Evolutionary conservation across 768 basidiomycete species (phyloP).

Genomic region (Boletus subcaerulescens): DNA sequence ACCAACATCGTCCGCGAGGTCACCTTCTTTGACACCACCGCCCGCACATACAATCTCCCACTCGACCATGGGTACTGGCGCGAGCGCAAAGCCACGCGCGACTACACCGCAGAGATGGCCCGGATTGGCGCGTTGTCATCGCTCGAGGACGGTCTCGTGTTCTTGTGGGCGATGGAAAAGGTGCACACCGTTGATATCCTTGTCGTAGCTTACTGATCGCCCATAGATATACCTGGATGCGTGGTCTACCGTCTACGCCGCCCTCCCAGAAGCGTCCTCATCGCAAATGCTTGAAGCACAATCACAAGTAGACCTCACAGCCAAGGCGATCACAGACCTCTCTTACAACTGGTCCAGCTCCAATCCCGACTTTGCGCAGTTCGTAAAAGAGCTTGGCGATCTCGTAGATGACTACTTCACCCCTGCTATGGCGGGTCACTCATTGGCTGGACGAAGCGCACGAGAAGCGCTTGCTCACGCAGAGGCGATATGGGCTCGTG

Average conservation of each 20-base stretch:
- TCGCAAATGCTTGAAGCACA: background rate
- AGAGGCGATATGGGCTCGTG: constrained; percentile 54
- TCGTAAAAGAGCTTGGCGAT: constrained; percentile 48
- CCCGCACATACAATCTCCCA: constrained; percentile 42
- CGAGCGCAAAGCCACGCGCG: constrained; percentile 58
- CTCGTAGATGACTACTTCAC: constrained; percentile 42
- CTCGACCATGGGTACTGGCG: constrained; percentile 39
- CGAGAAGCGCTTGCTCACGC: constrained; percentile 29
- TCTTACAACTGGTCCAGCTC: constrained; percentile 57
- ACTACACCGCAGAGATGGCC: constrained; percentile 72
- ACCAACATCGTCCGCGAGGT: constrained; percentile 57
- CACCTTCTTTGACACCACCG: constrained; percentile 57
- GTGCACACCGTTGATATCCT: constrained; percentile 31
- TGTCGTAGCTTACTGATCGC: background rate
- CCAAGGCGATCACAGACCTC: constrained; percentile 43
- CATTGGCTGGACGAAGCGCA: constrained; percentile 11
- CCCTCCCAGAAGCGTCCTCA: background rate
- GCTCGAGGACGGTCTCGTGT: constrained; percentile 62
- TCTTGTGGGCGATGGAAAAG: constrained; percentile 80
- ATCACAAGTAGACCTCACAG: constrained; percentile 5
- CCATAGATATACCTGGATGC: constrained; percentile 65
- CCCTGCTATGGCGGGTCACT: constrained; percentile 35
- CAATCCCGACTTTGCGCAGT: constrained; percentile 47
- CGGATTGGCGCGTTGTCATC: constrained; percentile 44
- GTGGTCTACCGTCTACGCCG: constrained; percentile 50